Evolutionary conservation across 495 filamentous ascomycete species (phyloP).

Genomic region (Hypoxylon fragiforme): DNA sequence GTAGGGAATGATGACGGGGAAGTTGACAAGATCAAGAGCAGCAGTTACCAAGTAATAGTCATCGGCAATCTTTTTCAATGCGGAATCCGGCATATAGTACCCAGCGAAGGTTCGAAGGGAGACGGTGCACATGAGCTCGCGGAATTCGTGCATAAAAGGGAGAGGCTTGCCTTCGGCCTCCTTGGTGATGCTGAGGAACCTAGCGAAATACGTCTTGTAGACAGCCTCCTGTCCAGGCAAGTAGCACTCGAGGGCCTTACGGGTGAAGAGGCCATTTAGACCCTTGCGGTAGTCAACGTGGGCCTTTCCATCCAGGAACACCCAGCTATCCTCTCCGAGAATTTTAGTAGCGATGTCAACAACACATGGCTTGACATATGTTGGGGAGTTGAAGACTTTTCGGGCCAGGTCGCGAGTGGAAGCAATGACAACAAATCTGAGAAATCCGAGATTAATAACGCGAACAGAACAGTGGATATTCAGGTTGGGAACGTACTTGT

Average conservation of each 20-base stretch:
- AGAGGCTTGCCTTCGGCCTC: slow-evolving; percentile 68
- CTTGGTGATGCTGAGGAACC: slow-evolving; percentile 74
- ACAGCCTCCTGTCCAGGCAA: slow-evolving; percentile 91
- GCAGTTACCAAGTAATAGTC: slow-evolving; percentile 97
- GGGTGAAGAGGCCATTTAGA: slow-evolving; percentile 91
- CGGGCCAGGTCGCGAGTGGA: slow-evolving; percentile 94
- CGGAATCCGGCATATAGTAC: slow-evolving; percentile 87
- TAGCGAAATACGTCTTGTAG: slow-evolving; percentile 82
- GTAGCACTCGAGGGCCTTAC: slow-evolving; percentile 82
- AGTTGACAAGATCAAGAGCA: slow-evolving; percentile 96
- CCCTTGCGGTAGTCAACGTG: slow-evolving; percentile 98
- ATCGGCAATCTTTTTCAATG: slow-evolving; percentile 92
- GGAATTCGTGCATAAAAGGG: slow-evolving; percentile 90
- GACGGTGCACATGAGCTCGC: slow-evolving; percentile 93
- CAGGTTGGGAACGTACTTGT: slow-evolving; percentile 73
- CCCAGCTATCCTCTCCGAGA: slow-evolving; percentile 90
- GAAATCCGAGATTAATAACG: slow-evolving; percentile 2
- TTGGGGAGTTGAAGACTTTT: slow-evolving; percentile 95
- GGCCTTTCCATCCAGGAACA: slow-evolving; percentile 92
- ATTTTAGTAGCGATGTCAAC: slow-evolving; percentile 96
- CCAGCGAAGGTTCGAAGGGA: slow-evolving; percentile 96
- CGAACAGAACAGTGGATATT: background rate
- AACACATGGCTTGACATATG: slow-evolving; percentile 93
- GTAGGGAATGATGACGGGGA: slow-evolving; percentile 95
- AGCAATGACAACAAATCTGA: slow-evolving; percentile 95